Evolutionary conservation across 2,329 filamentous ascomycete species (phyloP).

Genomic region (Arthrobotrys sphaeroides): DNA sequence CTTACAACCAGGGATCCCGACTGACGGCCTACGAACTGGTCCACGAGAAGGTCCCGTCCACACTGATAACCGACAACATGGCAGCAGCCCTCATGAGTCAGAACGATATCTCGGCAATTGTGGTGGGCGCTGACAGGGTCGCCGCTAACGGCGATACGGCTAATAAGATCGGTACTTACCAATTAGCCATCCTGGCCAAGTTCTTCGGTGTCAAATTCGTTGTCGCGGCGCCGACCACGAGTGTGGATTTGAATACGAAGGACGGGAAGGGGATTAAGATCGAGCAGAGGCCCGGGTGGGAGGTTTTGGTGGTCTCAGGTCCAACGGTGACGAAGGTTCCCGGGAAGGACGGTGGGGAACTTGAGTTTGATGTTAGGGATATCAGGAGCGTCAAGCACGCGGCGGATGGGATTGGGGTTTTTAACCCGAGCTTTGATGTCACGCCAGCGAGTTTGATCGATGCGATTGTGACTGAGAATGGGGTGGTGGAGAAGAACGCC

Average conservation of each 20-base stretch:
- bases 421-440: conserved; percentile 97
- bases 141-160: conserved; percentile 97
- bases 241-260: conserved; percentile 83
- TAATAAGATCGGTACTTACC: conserved; percentile 98
- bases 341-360: conserved; percentile 67
- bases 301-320: conserved; percentile 67
- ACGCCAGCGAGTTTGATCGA: conserved; percentile 90
- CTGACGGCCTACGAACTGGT: conserved; percentile 97
- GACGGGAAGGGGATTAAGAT: conserved; percentile 85
- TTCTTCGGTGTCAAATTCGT: conserved; percentile 93
- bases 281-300: conserved; percentile 81
- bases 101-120: conserved; percentile 79
- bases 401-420: conserved; percentile 78
- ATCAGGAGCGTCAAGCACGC: conserved; percentile 55
- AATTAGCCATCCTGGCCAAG: conserved; percentile 86
- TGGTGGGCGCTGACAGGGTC: conserved; percentile 94
- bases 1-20: conserved; percentile 96
- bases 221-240: conserved; percentile 92
- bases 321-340: conserved; percentile 45
- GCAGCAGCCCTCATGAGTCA: conserved; percentile 82
- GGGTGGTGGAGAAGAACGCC: conserved; percentile 45
- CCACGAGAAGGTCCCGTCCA: conserved; percentile 89
- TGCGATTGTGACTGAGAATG: conserved; percentile 85
- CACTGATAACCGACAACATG: conserved; percentile 96
- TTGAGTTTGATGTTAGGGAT: conserved; percentile 66